A percentile compares a stretch with the other conserved stretches of the same genome.
Conservation (phyloP, 805 yeast genomes). For the Danielia reshetovae region DNA sequence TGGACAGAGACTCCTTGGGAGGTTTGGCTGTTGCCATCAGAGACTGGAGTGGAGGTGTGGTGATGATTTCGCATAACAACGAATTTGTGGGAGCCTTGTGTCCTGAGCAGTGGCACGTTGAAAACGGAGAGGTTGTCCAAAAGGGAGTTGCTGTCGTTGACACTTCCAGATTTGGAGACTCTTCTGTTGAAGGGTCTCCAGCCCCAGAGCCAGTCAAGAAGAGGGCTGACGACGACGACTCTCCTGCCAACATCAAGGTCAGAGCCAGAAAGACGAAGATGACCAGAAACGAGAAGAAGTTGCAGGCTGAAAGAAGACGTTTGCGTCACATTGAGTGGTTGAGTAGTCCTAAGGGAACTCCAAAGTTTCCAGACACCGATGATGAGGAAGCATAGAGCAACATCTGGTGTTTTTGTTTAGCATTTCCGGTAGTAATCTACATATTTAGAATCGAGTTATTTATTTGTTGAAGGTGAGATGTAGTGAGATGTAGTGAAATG, state of each 20-base stretch:
- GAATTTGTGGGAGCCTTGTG: constrained; percentile 97
- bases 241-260: constrained; percentile 95
- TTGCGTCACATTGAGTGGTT: constrained; percentile 93
- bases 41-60: constrained; percentile 98
- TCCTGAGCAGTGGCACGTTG: constrained; percentile 98
- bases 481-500: too few relatives aligned
- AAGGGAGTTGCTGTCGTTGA: constrained; percentile 79
- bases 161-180: constrained; percentile 65
- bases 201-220: constrained; percentile 30
- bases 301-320: constrained; percentile 90
- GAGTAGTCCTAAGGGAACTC: constrained; percentile 95
- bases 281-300: constrained; percentile 94
- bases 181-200: constrained; percentile 42
- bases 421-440: too few relatives aligned
- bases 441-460: too few relatives aligned
- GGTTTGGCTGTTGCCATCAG: constrained; percentile 96
- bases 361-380: constrained; percentile 89
- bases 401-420: background rate
- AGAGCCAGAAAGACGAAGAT: constrained; percentile 91
- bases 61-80: constrained; percentile 95
- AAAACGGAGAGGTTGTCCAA: constrained; percentile 83
- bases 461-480: too few relatives aligned
- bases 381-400: constrained; percentile 61
- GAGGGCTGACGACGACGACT: constrained; percentile 70
- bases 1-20: constrained; percentile 97